phyloP scores from a whole-genome alignment of 2,329 filamentous ascomycete species.

The Penicillium sp. region DNA sequence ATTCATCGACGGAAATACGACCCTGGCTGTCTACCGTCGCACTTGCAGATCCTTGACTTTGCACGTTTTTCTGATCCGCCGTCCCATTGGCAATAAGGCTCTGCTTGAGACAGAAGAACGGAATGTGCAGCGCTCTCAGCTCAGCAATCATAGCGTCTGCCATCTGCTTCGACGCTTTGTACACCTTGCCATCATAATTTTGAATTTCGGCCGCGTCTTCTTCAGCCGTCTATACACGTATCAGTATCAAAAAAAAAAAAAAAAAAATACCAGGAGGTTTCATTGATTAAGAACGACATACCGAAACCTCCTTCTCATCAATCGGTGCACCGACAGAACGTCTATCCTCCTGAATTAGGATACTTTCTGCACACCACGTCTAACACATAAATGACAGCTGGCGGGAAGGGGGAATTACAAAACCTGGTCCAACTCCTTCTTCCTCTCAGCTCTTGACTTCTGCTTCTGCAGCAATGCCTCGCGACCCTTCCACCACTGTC shows the following conservation, averaged over 20 bases:
- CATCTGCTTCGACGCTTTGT: slow-evolving; percentile 64
- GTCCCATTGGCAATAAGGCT: slow-evolving; percentile 36
- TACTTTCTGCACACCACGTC: background rate
- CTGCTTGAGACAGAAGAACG: slow-evolving; percentile 63
- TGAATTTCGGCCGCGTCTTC: slow-evolving; percentile 60
- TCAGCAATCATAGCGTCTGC: slow-evolving; percentile 60
- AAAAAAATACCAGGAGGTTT: background rate
- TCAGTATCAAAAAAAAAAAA: background rate
- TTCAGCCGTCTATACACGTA: slow-evolving; percentile 44
- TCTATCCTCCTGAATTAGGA: slow-evolving; percentile 31
- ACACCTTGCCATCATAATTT: slow-evolving; percentile 66
- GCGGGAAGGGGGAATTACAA: slow-evolving; percentile 48
- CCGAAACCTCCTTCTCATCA: slow-evolving; percentile 36
- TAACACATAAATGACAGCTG: background rate
- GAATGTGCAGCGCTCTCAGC: slow-evolving; percentile 62
- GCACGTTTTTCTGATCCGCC: background rate
- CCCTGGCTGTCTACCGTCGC: background rate
- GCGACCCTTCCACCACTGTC: slow-evolving; percentile 63
- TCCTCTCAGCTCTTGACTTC: slow-evolving; percentile 55
- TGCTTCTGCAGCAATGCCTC: slow-evolving; percentile 59
- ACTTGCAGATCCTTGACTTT: background rate
- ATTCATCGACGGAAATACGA: slow-evolving; percentile 46
- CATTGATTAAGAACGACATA: slow-evolving; percentile 25
- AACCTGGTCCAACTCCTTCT: slow-evolving; percentile 59
- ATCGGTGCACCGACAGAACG: slow-evolving; percentile 52